phyloP scores from a whole-genome alignment of 2,329 filamentous ascomycete species.

The Fusarium sp. region DNA sequence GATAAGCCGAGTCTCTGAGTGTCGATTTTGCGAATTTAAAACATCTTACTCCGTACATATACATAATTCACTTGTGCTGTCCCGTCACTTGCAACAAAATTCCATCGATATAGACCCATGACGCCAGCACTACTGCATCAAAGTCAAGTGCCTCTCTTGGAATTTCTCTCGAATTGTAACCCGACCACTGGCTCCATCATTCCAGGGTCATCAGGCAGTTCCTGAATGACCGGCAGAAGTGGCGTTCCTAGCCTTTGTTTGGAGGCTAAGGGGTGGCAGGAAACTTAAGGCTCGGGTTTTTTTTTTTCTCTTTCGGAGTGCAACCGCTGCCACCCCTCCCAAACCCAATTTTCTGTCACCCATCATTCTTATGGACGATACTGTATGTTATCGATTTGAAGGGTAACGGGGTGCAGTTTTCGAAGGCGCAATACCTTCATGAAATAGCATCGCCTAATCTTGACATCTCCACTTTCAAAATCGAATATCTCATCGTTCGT shows the following conservation, averaged over 20 bases:
- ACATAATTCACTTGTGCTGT: background rate
- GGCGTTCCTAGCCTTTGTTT: slow-evolving; percentile 20
- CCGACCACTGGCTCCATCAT: slow-evolving; percentile 21
- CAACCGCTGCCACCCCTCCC: background rate
- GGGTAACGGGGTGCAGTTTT: slow-evolving; percentile 1
- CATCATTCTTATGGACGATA: background rate
- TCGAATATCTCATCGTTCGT: background rate
- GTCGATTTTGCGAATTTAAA: background rate
- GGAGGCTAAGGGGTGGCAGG: background rate
- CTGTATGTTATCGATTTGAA: background rate
- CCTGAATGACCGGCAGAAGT: slow-evolving; percentile 35
- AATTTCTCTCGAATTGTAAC: slow-evolving; percentile 18
- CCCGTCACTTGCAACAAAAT: background rate
- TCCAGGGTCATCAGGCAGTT: slow-evolving; percentile 10
- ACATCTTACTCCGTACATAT: background rate
- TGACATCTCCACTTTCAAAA: background rate
- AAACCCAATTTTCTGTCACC: background rate
- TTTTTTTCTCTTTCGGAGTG: background rate
- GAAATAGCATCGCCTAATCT: slow-evolving; percentile 8
- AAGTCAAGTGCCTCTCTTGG: slow-evolving; percentile 29
- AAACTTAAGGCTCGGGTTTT: background rate
- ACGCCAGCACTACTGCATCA: background rate
- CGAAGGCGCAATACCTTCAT: slow-evolving; percentile 17
- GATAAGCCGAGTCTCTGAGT: background rate
- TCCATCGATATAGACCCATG: background rate